Conservation (phyloP, 176 grass and related monocot species). For the Carex pumila region DNA sequence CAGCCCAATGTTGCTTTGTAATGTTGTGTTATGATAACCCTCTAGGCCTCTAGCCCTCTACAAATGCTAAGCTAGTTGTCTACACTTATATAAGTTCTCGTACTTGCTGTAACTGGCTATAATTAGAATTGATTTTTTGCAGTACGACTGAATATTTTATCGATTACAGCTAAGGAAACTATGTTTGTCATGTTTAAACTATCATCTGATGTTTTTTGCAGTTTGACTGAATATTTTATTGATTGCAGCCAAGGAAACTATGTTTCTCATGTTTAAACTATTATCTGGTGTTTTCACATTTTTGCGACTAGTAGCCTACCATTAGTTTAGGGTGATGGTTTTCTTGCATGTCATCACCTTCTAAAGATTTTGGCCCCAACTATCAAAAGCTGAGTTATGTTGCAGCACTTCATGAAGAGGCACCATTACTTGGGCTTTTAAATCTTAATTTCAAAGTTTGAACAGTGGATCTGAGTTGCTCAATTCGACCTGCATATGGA, state of each 20-base stretch:
- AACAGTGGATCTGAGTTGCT: too few species aligned
- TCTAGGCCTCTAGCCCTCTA: neutral
- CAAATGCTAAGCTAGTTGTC: neutral
- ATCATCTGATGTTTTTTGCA: neutral
- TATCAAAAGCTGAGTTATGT: neutral
- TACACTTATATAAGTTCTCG: neutral
- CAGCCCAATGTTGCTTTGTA: neutral
- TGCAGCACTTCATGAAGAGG: too few species aligned
- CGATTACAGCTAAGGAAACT: neutral
- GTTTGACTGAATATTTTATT: neutral
- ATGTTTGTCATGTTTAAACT: neutral
- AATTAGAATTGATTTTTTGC: neutral
- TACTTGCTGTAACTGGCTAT: neutral
- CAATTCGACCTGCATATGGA: too few species aligned
- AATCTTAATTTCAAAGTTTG: too few species aligned
- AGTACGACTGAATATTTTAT: neutral
- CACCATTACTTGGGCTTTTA: too few species aligned
- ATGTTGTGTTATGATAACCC: neutral
- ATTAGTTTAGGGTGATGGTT: neutral
- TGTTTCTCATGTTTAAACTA: neutral
- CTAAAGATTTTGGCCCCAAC: neutral
- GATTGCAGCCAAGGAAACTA: neutral
- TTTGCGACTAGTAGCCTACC: neutral
- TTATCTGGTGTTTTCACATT: neutral
- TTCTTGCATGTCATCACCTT: neutral